Percentiles rank a stretch among this genome's conserved stretches.
Conservation (phyloP, 768 basidiomycete genomes). For the Boletales sp. region DNA sequence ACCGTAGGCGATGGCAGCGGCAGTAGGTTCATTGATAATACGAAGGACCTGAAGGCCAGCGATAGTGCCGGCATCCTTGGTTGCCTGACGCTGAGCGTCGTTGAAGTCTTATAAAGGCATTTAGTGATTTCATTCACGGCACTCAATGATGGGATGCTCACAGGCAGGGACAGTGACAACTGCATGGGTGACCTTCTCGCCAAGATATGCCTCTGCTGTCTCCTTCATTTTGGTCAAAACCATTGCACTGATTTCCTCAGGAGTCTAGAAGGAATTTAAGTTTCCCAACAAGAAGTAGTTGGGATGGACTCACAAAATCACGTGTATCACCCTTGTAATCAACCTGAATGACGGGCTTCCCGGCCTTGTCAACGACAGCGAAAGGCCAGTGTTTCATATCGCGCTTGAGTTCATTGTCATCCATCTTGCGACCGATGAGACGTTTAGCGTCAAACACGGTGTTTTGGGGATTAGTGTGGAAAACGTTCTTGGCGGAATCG, state of each 20-base stretch:
- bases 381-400: conserved; percentile 94
- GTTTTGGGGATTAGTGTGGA: conserved; percentile 86
- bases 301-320: conserved; percentile 66
- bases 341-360: conserved; percentile 79
- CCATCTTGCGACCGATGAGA: conserved; percentile 83
- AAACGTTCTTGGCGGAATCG: conserved; percentile 95
- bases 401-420: conserved; percentile 75
- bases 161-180: conserved; percentile 98
- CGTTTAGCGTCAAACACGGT: conserved; percentile 97
- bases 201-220: conserved; percentile 97
- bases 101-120: conserved; percentile 80
- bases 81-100: conserved; percentile 98
- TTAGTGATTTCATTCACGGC: not conserved
- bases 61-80: conserved; percentile 96
- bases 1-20: conserved; percentile 97
- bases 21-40: conserved; percentile 97
- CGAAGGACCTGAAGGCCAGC: conserved; percentile 93
- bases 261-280: conserved; percentile 49
- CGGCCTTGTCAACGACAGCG: conserved; percentile 69
- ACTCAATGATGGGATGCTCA: conserved; percentile 31
- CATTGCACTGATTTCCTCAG: conserved; percentile 96
- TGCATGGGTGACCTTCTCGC: conserved; percentile 93
- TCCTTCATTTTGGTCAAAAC: conserved; percentile 98
- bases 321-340: conserved; percentile 74
- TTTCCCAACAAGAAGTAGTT: not conserved